These are phyloP conservation scores for Acephala macrosclerotiorum DNA, from an alignment of 2,329 filamentous ascomycete genomes.

Conservation along the genomic window DNA sequence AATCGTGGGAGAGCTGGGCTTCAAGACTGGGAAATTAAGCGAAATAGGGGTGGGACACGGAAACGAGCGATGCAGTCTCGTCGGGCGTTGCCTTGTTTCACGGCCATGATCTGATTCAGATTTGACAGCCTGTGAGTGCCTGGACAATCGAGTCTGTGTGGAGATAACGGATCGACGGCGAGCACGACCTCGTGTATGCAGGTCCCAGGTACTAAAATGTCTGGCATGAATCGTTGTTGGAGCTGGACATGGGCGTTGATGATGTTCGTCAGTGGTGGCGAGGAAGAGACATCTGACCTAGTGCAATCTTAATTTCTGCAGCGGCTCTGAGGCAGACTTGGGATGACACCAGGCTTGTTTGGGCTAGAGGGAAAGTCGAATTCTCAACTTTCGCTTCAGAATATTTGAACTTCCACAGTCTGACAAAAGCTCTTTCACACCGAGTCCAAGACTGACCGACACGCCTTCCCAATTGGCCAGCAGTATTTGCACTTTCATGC, in stretches of 20 bases:
- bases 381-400: too few species aligned
- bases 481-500: slow-evolving; percentile 8
- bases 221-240: neutral
- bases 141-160: neutral
- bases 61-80: neutral
- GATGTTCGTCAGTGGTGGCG: neutral
- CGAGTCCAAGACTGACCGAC: neutral
- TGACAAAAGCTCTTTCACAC: neutral
- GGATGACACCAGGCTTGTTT: too few species aligned
- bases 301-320: neutral
- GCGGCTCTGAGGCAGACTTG: neutral
- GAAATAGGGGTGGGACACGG: neutral
- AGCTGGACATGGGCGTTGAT: neutral
- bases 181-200: slow-evolving; percentile 3
- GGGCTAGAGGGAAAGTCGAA: too few species aligned
- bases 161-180: neutral
- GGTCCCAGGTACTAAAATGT: neutral
- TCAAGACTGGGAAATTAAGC: neutral
- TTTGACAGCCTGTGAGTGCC: neutral
- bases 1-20: neutral
- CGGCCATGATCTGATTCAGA: neutral
- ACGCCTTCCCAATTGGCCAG: neutral
- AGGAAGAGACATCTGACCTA: neutral
- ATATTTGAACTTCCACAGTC: neutral
- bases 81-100: slow-evolving; percentile 5